These are phyloP conservation scores for Candida tallmaniae DNA, from an alignment of 805 yeast genomes.

Conservation along the genomic window DNA sequence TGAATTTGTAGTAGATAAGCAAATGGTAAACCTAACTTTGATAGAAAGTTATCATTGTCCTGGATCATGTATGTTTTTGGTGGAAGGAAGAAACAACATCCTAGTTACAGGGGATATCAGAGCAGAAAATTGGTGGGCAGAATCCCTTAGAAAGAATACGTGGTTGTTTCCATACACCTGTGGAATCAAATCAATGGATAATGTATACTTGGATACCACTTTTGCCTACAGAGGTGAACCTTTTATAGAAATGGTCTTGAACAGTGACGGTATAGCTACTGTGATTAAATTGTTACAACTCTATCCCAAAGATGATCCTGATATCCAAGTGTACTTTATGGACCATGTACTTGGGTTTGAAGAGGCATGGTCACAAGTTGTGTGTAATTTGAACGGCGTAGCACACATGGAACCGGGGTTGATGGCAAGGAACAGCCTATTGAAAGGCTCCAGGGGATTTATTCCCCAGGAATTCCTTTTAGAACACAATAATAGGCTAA, in stretches of 20 bases:
- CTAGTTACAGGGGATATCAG: slow-evolving; percentile 55
- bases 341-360: slow-evolving; percentile 49
- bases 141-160: slow-evolving; percentile 30
- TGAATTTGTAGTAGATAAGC: slow-evolving; percentile 13
- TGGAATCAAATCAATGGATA: slow-evolving; percentile 32
- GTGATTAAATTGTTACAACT: slow-evolving; percentile 27
- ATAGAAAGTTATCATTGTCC: slow-evolving; percentile 57
- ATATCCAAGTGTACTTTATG: slow-evolving; percentile 36
- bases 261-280: slow-evolving; percentile 36
- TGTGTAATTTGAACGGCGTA: slow-evolving; percentile 6
- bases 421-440: neutral
- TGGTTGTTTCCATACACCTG: slow-evolving; percentile 36
- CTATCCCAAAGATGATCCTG: slow-evolving; percentile 40
- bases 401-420: slow-evolving; percentile 1
- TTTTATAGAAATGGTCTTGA: slow-evolving; percentile 39
- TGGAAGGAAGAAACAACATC: slow-evolving; percentile 36
- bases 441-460: too few species aligned
- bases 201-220: slow-evolving; percentile 53
- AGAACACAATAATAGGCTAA: neutral
- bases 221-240: slow-evolving; percentile 49
- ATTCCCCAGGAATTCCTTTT: neutral
- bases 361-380: slow-evolving; percentile 43
- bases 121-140: slow-evolving; percentile 52
- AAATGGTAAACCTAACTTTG: slow-evolving; percentile 31
- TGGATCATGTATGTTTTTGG: slow-evolving; percentile 52